phyloP scores from a whole-genome alignment of 352 stramenopile species.

The Aphanomyces cochlioides region DNA sequence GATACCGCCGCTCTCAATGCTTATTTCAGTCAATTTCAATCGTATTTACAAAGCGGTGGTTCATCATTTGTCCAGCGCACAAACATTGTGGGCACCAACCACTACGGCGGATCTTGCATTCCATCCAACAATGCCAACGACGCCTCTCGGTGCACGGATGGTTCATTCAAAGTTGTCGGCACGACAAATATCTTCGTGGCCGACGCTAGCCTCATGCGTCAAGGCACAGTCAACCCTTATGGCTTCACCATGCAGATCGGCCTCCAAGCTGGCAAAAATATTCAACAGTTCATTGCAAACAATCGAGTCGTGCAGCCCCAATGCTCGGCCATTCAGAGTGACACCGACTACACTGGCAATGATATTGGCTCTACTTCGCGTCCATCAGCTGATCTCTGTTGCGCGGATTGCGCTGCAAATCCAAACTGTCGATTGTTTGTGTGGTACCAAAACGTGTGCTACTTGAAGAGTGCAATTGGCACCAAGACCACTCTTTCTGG shows the following conservation, averaged over 20 bases:
- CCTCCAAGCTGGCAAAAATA: constrained; percentile 39
- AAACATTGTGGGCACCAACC: constrained; percentile 31
- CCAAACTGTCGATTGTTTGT: not conserved
- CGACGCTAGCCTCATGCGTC: constrained; percentile 54
- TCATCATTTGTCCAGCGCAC: constrained; percentile 44
- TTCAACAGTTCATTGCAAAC: not conserved
- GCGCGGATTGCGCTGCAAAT: not conserved
- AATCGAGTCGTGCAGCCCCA: too few species aligned
- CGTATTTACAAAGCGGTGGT: not conserved
- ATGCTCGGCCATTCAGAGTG: not conserved
- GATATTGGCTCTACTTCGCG: not conserved
- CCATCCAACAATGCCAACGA: constrained; percentile 43
- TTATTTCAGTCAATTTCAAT: constrained; percentile 32
- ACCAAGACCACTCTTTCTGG: not conserved
- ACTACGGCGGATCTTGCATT: constrained; percentile 40
- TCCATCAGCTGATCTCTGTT: not conserved
- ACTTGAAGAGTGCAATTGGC: not conserved
- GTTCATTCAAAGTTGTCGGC: constrained; percentile 55
- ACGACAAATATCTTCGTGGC: constrained; percentile 67
- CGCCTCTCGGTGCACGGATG: constrained; percentile 51
- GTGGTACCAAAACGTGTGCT: not conserved
- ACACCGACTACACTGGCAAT: not conserved
- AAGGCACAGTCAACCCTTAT: constrained; percentile 68
- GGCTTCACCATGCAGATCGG: constrained; percentile 75
- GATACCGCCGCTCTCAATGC: constrained; percentile 57